Percentiles rank a stretch among this genome's conserved stretches.
Evolutionary conservation across 2,329 filamentous ascomycete species (phyloP).

Genomic region (Endoconidiophora polonica): DNA sequence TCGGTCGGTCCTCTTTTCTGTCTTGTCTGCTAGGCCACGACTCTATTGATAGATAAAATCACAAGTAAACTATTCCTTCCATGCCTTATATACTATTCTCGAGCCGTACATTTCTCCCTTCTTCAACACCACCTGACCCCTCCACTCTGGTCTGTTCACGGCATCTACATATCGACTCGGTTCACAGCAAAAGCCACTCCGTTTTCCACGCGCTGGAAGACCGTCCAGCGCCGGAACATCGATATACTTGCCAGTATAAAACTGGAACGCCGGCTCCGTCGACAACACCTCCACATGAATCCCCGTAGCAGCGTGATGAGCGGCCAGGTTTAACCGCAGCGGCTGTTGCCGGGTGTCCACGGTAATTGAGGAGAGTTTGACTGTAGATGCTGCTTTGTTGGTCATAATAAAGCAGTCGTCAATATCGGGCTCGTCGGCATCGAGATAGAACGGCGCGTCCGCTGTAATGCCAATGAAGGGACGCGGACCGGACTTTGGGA

Average conservation of each 20-base stretch:
- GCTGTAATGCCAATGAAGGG: slow-evolving; percentile 49
- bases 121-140: slow-evolving; percentile 60
- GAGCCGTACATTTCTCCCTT: slow-evolving; percentile 72
- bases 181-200: slow-evolving; percentile 81
- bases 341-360: slow-evolving; percentile 47
- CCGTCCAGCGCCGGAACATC: slow-evolving; percentile 53
- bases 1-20: background rate
- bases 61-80: slow-evolving; percentile 42
- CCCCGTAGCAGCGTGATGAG: slow-evolving; percentile 55
- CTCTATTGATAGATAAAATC: background rate
- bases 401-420: slow-evolving; percentile 85
- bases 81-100: slow-evolving; percentile 68
- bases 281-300: slow-evolving; percentile 75
- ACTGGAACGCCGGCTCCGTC: slow-evolving; percentile 93
- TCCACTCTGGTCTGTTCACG: slow-evolving; percentile 66
- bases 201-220: slow-evolving; percentile 44
- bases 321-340: slow-evolving; percentile 50
- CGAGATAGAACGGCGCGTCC: slow-evolving; percentile 53
- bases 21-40: background rate
- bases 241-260: slow-evolving; percentile 82
- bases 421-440: slow-evolving; percentile 53
- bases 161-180: slow-evolving; percentile 85
- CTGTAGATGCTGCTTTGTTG: slow-evolving; percentile 29
- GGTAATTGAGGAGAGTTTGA: slow-evolving; percentile 28
- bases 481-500: slow-evolving; percentile 53